These are phyloP conservation scores for Ajuga chamaepitys DNA, from an alignment of 257 asterid genomes.

Conservation along the genomic window DNA sequence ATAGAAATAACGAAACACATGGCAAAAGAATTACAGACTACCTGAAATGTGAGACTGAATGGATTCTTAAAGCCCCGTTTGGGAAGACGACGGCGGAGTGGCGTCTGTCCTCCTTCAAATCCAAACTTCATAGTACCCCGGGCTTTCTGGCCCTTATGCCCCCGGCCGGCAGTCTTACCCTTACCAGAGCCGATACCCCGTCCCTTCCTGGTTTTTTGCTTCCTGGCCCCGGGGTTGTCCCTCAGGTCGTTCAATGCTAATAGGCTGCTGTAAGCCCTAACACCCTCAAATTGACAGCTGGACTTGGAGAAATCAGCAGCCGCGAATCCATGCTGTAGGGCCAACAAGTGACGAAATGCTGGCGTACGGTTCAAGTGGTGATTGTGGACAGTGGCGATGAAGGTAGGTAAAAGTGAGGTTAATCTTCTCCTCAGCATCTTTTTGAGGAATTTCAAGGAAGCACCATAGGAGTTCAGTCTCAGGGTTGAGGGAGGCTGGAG, in stretches of 20 bases:
- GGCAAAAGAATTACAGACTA: constrained; percentile 1
- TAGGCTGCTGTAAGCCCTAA: constrained; percentile 50
- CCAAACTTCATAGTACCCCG: constrained; percentile 85
- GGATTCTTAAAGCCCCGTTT: constrained; percentile 92
- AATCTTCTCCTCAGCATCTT: constrained; percentile 70
- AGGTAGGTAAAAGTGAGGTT: constrained; percentile 33
- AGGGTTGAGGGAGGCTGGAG: too few relatives aligned
- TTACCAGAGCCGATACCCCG: constrained; percentile 97
- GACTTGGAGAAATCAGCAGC: background rate
- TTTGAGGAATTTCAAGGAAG: too few relatives aligned
- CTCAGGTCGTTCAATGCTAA: constrained; percentile 78
- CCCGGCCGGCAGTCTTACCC: constrained; percentile 96
- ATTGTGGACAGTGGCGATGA: constrained; percentile 25
- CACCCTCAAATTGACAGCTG: constrained; percentile 11
- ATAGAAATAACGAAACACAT: background rate
- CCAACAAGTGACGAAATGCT: background rate
- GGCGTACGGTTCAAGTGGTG: constrained; percentile 23
- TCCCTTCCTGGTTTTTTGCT: constrained; percentile 88
- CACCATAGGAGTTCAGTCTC: too few relatives aligned
- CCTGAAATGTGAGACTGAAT: constrained; percentile 85
- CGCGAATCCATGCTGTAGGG: constrained; percentile 19
- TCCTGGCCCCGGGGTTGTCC: constrained; percentile 72
- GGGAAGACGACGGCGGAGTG: constrained; percentile 85
- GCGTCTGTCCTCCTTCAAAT: constrained; percentile 98
- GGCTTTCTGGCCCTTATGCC: constrained; percentile 95